These are phyloP conservation scores for Punica granatum DNA, from an alignment of 345 rosid genomes.

Conservation along the genomic window DNA sequence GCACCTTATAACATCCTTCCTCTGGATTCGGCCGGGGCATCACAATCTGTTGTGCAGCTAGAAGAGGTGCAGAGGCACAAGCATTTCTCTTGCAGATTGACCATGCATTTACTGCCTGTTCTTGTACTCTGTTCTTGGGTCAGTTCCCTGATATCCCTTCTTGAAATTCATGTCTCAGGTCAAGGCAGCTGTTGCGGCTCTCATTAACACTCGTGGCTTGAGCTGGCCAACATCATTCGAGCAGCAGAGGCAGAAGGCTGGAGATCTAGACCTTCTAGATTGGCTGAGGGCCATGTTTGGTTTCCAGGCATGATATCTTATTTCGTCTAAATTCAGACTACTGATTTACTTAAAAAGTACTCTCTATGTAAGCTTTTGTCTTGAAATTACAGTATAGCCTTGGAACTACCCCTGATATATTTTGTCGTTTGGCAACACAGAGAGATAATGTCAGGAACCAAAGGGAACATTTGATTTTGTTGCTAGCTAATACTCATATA, in stretches of 20 bases:
- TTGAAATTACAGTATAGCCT: neutral
- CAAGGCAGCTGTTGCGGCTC: constrained; percentile 92
- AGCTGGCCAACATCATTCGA: constrained; percentile 83
- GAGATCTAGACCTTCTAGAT: constrained; percentile 86
- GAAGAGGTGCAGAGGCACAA: constrained; percentile 76
- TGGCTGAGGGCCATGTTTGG: constrained; percentile 98
- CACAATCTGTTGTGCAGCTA: constrained; percentile 89
- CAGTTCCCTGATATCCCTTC: neutral
- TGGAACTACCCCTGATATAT: constrained; percentile 7
- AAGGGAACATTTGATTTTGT: constrained; percentile 89
- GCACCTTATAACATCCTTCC: constrained; percentile 98
- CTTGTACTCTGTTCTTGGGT: neutral
- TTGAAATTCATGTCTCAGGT: constrained; percentile 33
- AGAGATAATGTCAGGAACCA: constrained; percentile 91
- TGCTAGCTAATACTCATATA: constrained; percentile 79
- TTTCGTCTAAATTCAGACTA: constrained; percentile 4
- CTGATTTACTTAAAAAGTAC: neutral
- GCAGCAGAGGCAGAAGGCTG: constrained; percentile 76
- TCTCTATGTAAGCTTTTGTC: constrained; percentile 2
- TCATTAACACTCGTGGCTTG: constrained; percentile 79
- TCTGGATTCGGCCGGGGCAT: constrained; percentile 89
- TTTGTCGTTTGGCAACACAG: constrained; percentile 35
- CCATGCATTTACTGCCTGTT: neutral
- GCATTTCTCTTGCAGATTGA: neutral
- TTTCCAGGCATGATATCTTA: constrained; percentile 63